These are phyloP conservation scores for Parastagonospora nodorum DNA, from an alignment of 2,329 filamentous ascomycete species.

Conservation along the genomic window DNA sequence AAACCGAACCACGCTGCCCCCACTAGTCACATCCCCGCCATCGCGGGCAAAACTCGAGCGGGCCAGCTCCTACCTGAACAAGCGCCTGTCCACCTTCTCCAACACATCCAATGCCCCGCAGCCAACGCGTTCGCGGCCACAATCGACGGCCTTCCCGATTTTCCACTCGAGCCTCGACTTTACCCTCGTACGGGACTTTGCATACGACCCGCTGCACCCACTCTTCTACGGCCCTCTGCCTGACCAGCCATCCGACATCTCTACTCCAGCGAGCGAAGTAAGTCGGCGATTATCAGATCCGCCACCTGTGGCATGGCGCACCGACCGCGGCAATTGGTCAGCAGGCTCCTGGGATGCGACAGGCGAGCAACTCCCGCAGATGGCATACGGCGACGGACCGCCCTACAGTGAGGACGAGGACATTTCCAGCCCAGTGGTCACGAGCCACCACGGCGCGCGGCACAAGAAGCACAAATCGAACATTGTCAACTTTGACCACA, in stretches of 20 bases:
- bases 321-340: constrained; percentile 63
- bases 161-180: constrained; percentile 87
- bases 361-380: constrained; percentile 75
- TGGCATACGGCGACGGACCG: constrained; percentile 78
- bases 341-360: constrained; percentile 58
- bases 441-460: constrained; percentile 65
- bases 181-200: constrained; percentile 93
- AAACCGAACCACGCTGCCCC: constrained; percentile 51
- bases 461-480: constrained; percentile 77
- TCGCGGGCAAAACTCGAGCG: constrained; percentile 61
- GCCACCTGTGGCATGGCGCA: constrained; percentile 74
- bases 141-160: constrained; percentile 79
- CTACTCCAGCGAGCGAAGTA: constrained; percentile 82
- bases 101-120: constrained; percentile 45
- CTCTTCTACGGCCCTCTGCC: constrained; percentile 93
- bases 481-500: constrained; percentile 48
- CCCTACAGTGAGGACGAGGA: constrained; percentile 97
- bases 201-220: constrained; percentile 80
- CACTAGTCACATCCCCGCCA: constrained; percentile 57
- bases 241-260: constrained; percentile 76
- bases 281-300: constrained; percentile 78
- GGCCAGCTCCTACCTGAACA: constrained; percentile 74
- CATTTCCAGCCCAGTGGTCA: constrained; percentile 84
- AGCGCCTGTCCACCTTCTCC: constrained; percentile 84
- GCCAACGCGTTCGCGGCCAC: constrained; percentile 70